A percentile compares a stretch with the other conserved stretches of the same genome.
phyloP scores from a whole-genome alignment of 1,284 basidiomycete genomes.

The Coriolopsis trogii region DNA sequence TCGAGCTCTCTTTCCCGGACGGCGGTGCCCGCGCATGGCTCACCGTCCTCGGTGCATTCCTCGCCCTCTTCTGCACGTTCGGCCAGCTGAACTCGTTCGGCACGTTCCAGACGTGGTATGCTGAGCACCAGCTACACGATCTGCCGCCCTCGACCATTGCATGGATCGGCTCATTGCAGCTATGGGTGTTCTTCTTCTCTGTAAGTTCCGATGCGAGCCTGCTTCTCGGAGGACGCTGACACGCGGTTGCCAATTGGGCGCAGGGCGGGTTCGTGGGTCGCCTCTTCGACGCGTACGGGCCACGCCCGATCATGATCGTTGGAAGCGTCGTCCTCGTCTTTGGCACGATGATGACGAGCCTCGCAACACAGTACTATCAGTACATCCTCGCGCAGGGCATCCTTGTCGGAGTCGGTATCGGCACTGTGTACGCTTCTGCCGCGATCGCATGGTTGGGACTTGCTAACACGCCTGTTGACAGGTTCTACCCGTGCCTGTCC shows the following conservation, averaged over 20 bases:
- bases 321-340: constrained; percentile 38
- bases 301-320: constrained; percentile 34
- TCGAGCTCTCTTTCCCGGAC: constrained; percentile 27
- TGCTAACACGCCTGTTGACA: constrained; percentile 9
- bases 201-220: constrained; percentile 28
- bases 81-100: constrained; percentile 43
- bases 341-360: constrained; percentile 41
- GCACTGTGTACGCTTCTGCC: constrained; percentile 35
- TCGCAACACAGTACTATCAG: constrained; percentile 40
- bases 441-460: neutral
- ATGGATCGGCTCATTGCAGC: constrained; percentile 51
- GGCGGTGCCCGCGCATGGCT: constrained; percentile 40
- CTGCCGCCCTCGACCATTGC: constrained; percentile 44
- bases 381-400: constrained; percentile 42
- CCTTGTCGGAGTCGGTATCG: constrained; percentile 39
- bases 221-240: neutral
- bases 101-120: constrained; percentile 48
- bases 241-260: neutral
- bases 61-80: constrained; percentile 42
- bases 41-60: constrained; percentile 38
- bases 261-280: constrained; percentile 37
- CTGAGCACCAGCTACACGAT: constrained; percentile 39
- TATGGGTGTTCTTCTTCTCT: constrained; percentile 43
- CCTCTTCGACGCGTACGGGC: constrained; percentile 40
- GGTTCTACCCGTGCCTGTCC: constrained; percentile 33